Conservation (phyloP, 257 asterid species). For the Fraxinus pennsylvanica region DNA sequence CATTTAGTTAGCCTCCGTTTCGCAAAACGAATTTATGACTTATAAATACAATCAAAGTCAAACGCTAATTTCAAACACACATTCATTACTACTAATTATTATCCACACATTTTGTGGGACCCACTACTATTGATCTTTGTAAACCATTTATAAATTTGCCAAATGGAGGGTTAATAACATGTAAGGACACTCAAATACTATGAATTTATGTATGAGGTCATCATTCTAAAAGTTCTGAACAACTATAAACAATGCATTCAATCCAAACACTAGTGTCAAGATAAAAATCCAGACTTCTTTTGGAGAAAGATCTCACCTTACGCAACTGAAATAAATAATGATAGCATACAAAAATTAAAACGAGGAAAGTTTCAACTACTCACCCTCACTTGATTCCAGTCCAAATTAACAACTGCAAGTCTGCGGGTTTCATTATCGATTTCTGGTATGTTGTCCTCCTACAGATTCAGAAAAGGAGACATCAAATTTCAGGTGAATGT, state of each 20-base stretch:
- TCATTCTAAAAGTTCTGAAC: not conserved
- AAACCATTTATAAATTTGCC: no score
- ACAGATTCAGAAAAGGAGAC: constrained; percentile 26
- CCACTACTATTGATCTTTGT: no score
- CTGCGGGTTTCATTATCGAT: constrained; percentile 82
- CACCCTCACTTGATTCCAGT: constrained; percentile 94
- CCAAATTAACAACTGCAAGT: constrained; percentile 81
- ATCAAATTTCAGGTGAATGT: not conserved
- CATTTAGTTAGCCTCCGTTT: not conserved
- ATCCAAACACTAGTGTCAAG: not conserved
- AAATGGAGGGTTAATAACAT: not conserved
- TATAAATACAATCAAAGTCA: no score
- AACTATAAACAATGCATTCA: not conserved
- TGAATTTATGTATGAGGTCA: not conserved
- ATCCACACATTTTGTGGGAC: no score
- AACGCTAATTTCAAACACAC: no score
- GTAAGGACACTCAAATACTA: not conserved
- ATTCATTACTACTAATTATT: no score
- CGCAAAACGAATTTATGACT: no score
- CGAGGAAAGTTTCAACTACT: constrained; percentile 23
- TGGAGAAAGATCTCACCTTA: not conserved
- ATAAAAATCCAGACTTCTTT: not conserved
- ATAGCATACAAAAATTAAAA: constrained; percentile 4
- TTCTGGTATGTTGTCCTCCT: constrained; percentile 74
- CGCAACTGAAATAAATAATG: not conserved